A percentile compares a stretch with the other conserved stretches of the same genome.
Conservation (phyloP, 768 basidiomycete species). For the Agrocybe praecox region DNA sequence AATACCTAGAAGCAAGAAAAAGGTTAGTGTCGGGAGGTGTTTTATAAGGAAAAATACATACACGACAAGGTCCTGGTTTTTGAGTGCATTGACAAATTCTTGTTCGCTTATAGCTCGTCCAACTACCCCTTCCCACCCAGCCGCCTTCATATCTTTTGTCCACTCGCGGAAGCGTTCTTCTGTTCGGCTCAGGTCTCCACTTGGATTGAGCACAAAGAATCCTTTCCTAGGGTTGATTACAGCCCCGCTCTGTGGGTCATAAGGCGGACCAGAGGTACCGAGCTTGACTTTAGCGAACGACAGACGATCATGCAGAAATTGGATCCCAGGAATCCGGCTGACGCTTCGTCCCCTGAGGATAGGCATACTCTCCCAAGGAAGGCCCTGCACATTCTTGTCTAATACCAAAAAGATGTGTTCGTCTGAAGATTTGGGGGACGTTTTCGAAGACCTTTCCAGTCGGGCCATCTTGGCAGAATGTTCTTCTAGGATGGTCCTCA, state of each 20-base stretch:
- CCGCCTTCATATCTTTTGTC: constrained; percentile 67
- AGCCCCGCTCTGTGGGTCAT: constrained; percentile 43
- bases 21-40: not conserved
- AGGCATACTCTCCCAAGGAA: constrained; percentile 97
- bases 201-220: constrained; percentile 90
- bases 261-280: constrained; percentile 15
- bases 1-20: constrained; percentile 63
- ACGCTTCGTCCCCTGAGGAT: constrained; percentile 81
- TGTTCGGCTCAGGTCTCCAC: constrained; percentile 85
- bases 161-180: constrained; percentile 82
- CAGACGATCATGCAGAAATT: constrained; percentile 87
- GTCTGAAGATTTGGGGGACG: constrained; percentile 35
- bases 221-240: constrained; percentile 67
- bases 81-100: constrained; percentile 75
- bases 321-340: constrained; percentile 89
- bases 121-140: constrained; percentile 84
- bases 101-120: constrained; percentile 82
- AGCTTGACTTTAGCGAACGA: constrained; percentile 54
- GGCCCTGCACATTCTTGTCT: constrained; percentile 84
- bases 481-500: constrained; percentile 78
- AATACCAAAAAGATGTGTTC: constrained; percentile 86
- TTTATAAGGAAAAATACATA: constrained; percentile 45
- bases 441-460: constrained; percentile 13
- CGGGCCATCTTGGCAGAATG: constrained; percentile 45
- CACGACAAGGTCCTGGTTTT: constrained; percentile 85